Base-by-base conservation (phyloP, 2,329 filamentous ascomycete genomes). In the Xylariomycetidae sp. region DNA sequence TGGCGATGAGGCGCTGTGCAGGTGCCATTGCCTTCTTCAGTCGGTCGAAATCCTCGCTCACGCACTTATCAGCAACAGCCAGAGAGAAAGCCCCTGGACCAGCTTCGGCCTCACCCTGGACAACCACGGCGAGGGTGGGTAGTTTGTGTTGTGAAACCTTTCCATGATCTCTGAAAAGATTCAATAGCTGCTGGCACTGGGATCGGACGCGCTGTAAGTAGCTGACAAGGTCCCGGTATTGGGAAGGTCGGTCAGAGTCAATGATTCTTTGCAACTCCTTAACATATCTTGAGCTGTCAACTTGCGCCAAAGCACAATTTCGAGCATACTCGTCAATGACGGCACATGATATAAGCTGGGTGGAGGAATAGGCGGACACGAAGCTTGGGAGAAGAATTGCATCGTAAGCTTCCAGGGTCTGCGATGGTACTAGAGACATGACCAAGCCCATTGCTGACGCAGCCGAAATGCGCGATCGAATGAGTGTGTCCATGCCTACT, bases 41-140 rank as follows among this genome's bases (percentile, higher is more conserved):
- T 43, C 79, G 81, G 33, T 96, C 89, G 48, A 84, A 98, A 45
- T 98, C 90, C 7, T 86, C 78, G 1, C 71, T 78, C 30, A 95
- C 74, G 33, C 94, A 86, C 61, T 88, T 92, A 48, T 97, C 88
- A 1, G 89, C 92, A 46, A 90, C 88, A 1, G 74, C 65, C 32
- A 97, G 74, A 1, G 88, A 94, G 58, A 98, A 98, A 6, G 92
- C 90, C 49, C 81, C 90, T 8, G 90, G 89, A 1, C 92, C 90
- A 22, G 92, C 90, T 53, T 94, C 85, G 5, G 85, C 72, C 53
- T 97, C 90, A 18, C 92, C 92, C 62, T 98, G 92, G 7, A 96
- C 90, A 13, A 98, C 80, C 3, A 94, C 87, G 15, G 92, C 88
- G 29, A 97, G 74, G 5, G 73, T 73, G 1, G 94, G 90, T 25